These are phyloP conservation scores for Coniochaeta hoffmannii DNA, from an alignment of 2,329 filamentous ascomycete species.

Conservation along the genomic window DNA sequence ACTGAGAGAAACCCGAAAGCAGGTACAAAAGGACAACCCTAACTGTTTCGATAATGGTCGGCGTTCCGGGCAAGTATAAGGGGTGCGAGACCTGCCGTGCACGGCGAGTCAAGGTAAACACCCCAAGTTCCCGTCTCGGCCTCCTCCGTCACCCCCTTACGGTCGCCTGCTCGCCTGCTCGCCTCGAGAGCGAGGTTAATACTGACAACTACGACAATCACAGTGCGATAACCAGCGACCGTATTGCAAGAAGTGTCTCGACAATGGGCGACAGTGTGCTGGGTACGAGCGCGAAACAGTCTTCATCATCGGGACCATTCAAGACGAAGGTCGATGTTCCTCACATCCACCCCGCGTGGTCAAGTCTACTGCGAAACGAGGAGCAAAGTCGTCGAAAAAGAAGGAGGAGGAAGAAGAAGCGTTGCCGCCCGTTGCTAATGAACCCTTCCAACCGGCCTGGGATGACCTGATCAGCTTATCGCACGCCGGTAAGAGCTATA, in stretches of 20 bases:
- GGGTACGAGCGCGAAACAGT: conserved; percentile 57
- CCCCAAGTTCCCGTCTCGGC: no score
- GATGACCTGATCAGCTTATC: conserved; percentile 36
- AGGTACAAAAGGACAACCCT: background rate
- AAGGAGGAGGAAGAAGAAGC: conserved; percentile 17
- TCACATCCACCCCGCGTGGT: conserved; percentile 46
- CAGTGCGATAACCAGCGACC: conserved; percentile 58
- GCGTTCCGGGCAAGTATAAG: conserved; percentile 54
- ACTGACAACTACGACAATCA: background rate
- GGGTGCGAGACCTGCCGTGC: conserved; percentile 53
- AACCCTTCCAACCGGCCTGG: conserved; percentile 43
- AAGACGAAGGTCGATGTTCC: conserved; percentile 47
- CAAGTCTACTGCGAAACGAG: conserved; percentile 24
- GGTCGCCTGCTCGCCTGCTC: background rate
- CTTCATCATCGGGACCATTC: conserved; percentile 54
- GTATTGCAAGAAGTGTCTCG: conserved; percentile 51
- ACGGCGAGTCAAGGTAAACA: conserved; percentile 47
- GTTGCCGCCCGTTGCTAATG: conserved; percentile 21
- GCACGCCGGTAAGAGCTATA: conserved; percentile 26
- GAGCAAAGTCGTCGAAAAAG: conserved; percentile 11
- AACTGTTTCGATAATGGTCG: conserved; percentile 38
- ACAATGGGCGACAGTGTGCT: conserved; percentile 48
- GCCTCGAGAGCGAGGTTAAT: background rate
- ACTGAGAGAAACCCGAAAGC: background rate
- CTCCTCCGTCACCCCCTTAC: background rate